These are phyloP conservation scores for Ocimum tenuiflorum DNA, from an alignment of 257 asterid genomes.

Conservation along the genomic window DNA sequence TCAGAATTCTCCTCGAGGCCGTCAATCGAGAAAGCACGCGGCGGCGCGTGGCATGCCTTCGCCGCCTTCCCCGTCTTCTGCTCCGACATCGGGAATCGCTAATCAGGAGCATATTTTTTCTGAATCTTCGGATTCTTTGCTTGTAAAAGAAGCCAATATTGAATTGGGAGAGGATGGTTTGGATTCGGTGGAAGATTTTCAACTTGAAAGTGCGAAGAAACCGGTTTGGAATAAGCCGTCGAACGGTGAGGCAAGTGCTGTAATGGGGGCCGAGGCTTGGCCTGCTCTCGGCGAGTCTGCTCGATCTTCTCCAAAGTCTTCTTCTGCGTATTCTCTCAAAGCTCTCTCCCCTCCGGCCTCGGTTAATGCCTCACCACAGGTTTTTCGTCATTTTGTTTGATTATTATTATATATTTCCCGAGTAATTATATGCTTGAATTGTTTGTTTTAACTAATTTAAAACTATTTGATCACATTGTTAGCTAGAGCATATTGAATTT, in stretches of 20 bases:
- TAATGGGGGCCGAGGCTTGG: slow-evolving; percentile 79
- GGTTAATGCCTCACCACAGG: slow-evolving; percentile 23
- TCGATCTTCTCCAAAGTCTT: slow-evolving; percentile 51
- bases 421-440: no score
- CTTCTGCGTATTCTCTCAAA: slow-evolving; percentile 39
- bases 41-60: slow-evolving; percentile 26
- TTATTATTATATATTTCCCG: neutral
- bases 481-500: no score
- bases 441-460: no score
- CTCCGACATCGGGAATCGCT: slow-evolving; percentile 16
- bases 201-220: slow-evolving; percentile 39
- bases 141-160: slow-evolving; percentile 15
- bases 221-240: slow-evolving; percentile 63
- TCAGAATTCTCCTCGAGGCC: slow-evolving; percentile 32
- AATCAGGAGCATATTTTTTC: slow-evolving; percentile 24
- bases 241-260: slow-evolving; percentile 41
- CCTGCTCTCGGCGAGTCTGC: slow-evolving; percentile 76
- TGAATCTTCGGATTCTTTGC: slow-evolving; percentile 27
- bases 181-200: slow-evolving; percentile 13
- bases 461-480: no score
- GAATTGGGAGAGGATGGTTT: slow-evolving; percentile 21
- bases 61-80: slow-evolving; percentile 25
- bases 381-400: slow-evolving; percentile 7
- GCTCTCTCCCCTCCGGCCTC: slow-evolving; percentile 3
- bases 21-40: slow-evolving; percentile 14